Evolutionary conservation across 2,329 filamentous ascomycete genomes (phyloP).

Genomic region (Furcasterigmium furcatum): DNA sequence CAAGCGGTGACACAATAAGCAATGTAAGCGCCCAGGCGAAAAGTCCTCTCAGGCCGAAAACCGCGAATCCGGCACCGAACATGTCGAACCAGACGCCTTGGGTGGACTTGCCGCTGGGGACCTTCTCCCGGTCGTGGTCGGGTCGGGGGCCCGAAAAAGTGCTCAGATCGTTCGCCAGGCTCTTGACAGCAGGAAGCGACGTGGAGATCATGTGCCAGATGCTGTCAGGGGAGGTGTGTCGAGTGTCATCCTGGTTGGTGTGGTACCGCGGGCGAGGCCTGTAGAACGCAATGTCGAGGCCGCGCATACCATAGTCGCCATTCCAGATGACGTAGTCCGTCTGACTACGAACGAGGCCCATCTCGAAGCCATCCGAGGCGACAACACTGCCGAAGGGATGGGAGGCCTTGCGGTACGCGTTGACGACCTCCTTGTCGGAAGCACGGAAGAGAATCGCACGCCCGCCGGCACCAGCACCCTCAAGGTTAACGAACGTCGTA

Average conservation of each 20-base stretch:
- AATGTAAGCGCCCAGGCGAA: conserved; percentile 86
- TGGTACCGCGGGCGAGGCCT: conserved; percentile 84
- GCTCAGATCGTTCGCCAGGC: conserved; percentile 66
- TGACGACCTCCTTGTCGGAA: conserved; percentile 82
- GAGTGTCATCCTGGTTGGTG: conserved; percentile 81
- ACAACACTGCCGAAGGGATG: conserved; percentile 84
- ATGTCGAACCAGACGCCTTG: conserved; percentile 92
- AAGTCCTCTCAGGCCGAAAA: conserved; percentile 76
- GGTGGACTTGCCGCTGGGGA: conserved; percentile 63
- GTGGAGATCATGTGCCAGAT: conserved; percentile 96
- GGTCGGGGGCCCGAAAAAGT: conserved; percentile 60
- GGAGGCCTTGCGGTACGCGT: conserved; percentile 66
- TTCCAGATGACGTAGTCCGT: conserved; percentile 89
- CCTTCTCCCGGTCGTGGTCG: conserved; percentile 55
- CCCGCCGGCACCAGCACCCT: conserved; percentile 90
- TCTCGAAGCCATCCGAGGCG: conserved; percentile 78
- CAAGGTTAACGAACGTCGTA: conserved; percentile 89
- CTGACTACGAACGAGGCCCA: conserved; percentile 74
- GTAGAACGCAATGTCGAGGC: conserved; percentile 90
- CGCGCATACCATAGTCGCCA: conserved; percentile 69
- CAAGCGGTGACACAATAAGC: conserved; percentile 74
- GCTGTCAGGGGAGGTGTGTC: conserved; percentile 67
- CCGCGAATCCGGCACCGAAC: conserved; percentile 74
- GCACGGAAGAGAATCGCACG: conserved; percentile 83
- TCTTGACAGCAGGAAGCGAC: conserved; percentile 70